Percentiles rank a stretch among this genome's conserved stretches.
These are phyloP conservation scores for Acanthamoeba sp. DNA, from an alignment of 208 protist species.

Conservation along the genomic window DNA sequence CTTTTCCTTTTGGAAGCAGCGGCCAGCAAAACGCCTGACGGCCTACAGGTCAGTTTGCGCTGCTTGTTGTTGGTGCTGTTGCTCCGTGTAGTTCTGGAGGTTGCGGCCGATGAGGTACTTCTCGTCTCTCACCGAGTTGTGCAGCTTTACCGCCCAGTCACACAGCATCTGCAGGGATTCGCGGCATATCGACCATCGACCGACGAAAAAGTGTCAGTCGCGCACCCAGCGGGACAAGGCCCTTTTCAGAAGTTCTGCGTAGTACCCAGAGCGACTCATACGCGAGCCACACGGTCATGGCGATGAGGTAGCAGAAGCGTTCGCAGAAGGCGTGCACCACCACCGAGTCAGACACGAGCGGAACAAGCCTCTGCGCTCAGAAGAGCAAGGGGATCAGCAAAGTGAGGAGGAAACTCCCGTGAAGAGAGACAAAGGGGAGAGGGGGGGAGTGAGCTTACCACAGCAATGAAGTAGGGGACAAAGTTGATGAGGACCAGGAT, in stretches of 20 bases:
- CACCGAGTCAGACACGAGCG: neutral
- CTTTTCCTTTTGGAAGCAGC: too few relatives aligned
- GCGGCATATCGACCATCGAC: too few relatives aligned
- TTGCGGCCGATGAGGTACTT: slow-evolving; percentile 47
- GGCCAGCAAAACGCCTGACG: too few relatives aligned
- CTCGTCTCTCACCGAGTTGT: slow-evolving; percentile 15
- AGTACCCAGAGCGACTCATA: neutral
- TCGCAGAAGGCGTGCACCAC: neutral
- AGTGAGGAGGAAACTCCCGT: neutral
- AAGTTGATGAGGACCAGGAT: neutral
- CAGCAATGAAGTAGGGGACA: neutral
- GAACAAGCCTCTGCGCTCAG: neutral
- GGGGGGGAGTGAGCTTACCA: neutral
- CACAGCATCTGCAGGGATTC: neutral
- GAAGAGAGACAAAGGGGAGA: neutral
- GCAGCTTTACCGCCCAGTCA: neutral
- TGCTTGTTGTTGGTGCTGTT: too few relatives aligned
- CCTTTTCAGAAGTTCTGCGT: neutral
- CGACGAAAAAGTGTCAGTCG: neutral
- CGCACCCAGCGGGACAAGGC: too few relatives aligned
- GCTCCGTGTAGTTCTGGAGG: slow-evolving; percentile 22
- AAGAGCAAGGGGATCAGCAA: neutral
- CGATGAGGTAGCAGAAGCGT: slow-evolving; percentile 14
- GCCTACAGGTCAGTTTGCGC: too few relatives aligned
- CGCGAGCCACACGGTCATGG: neutral